Percentiles rank a stretch among this genome's conserved stretches.
Evolutionary conservation across 1,284 basidiomycete genomes (phyloP).

Genomic region (Paramarasmius palmivorus): DNA sequence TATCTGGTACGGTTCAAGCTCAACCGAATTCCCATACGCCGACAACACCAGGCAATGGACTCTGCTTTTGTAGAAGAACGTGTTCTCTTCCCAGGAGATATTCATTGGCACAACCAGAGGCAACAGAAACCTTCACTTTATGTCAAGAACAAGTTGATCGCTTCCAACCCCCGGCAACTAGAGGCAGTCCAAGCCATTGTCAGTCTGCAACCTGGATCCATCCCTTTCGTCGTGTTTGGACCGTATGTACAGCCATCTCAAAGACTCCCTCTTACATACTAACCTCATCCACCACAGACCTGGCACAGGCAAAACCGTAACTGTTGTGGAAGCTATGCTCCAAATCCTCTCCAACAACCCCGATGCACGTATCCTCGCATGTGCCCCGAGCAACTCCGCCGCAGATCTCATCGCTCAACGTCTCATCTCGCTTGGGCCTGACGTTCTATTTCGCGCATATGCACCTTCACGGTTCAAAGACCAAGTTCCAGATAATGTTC

Average conservation of each 20-base stretch:
- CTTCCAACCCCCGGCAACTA: conserved; percentile 49
- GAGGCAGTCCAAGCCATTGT: conserved; percentile 56
- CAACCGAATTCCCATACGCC: conserved; percentile 50
- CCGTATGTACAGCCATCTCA: conserved; percentile 47
- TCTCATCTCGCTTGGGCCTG: conserved; percentile 31
- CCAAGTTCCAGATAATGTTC: conserved; percentile 44
- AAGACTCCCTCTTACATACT: neutral
- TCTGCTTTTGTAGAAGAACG: conserved; percentile 23
- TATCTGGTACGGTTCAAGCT: conserved; percentile 57
- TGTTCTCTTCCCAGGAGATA: conserved; percentile 18
- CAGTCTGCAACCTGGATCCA: conserved; percentile 40
- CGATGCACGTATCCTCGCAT: conserved; percentile 54
- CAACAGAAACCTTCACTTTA: neutral
- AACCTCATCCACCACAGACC: conserved; percentile 34
- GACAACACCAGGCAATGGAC: conserved; percentile 56
- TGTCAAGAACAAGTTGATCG: conserved; percentile 31
- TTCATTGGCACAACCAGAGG: conserved; percentile 4
- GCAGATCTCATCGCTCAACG: conserved; percentile 53
- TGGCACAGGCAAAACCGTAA: conserved; percentile 69
- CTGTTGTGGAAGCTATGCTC: conserved; percentile 62
- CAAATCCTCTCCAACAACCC: conserved; percentile 51
- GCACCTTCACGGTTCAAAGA: conserved; percentile 55
- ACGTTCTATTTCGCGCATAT: conserved; percentile 60
- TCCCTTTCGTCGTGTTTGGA: conserved; percentile 64
- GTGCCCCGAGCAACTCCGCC: conserved; percentile 65